Evolutionary conservation across 306 rosid species (phyloP).

Genomic region (Fragaria ananassa): DNA sequence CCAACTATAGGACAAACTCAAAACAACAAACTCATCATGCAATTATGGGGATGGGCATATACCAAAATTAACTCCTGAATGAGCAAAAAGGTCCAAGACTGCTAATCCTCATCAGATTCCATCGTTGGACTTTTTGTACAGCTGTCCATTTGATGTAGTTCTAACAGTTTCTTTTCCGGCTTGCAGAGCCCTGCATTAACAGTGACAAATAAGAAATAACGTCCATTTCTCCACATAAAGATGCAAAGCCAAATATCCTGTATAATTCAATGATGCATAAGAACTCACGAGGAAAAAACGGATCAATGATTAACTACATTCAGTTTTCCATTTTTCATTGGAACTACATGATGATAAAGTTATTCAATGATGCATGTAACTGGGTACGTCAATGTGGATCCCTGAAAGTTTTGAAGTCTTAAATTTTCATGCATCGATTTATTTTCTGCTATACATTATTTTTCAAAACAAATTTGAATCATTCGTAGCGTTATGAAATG

Average conservation of each 20-base stretch:
- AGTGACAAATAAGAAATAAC: slow-evolving; percentile 12
- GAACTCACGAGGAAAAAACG: background rate
- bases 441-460: background rate
- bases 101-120: slow-evolving; percentile 50
- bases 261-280: background rate
- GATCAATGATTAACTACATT: background rate
- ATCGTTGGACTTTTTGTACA: slow-evolving; percentile 69
- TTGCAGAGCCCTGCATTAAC: slow-evolving; percentile 73
- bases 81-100: background rate
- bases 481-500: background rate
- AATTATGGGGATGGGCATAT: slow-evolving; percentile 19
- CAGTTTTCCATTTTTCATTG: background rate
- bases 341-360: background rate
- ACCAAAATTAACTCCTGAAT: slow-evolving; percentile 24
- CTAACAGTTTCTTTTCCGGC: slow-evolving; percentile 76
- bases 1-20: background rate
- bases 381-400: background rate
- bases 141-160: slow-evolving; percentile 75
- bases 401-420: background rate
- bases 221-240: background rate
- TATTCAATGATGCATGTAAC: background rate
- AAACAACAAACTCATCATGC: background rate
- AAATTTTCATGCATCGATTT: background rate
- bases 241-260: background rate
- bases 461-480: background rate